Conservation (phyloP, 139 green algal genomes). For the Closterium sp. region DNA sequence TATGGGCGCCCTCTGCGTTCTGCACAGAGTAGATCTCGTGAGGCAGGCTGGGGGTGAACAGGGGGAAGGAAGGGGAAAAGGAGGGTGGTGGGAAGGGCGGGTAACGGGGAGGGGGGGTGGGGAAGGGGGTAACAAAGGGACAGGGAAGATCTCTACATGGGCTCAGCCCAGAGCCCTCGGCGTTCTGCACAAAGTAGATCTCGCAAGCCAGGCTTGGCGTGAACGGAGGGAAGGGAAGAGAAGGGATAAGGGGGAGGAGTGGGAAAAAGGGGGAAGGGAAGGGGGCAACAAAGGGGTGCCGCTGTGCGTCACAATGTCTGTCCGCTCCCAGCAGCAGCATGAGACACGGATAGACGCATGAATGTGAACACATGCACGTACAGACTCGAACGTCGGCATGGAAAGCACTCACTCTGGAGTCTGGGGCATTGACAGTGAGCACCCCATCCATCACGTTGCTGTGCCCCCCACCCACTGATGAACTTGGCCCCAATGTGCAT, state of each 20-base stretch:
- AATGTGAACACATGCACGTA: too few species aligned
- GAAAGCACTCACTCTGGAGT: neutral
- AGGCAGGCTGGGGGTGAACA: conserved; percentile 13
- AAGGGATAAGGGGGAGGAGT: neutral
- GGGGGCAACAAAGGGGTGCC: too few species aligned
- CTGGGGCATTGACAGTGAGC: conserved; percentile 69
- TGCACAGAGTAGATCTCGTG: conserved; percentile 76
- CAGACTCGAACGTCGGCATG: too few species aligned
- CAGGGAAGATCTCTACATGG: conserved; percentile 68
- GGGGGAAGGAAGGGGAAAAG: neutral
- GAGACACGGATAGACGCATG: too few species aligned
- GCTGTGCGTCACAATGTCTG: too few species aligned
- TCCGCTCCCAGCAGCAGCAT: too few species aligned
- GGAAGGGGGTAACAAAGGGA: too few species aligned
- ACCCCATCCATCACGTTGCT: conserved; percentile 91
- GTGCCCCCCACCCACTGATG: conserved; percentile 85
- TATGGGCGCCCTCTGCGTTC: conserved; percentile 93
- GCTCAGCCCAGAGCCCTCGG: conserved; percentile 78
- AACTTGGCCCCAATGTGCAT: conserved; percentile 98
- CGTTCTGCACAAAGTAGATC: conserved; percentile 89
- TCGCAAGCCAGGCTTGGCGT: conserved; percentile 52
- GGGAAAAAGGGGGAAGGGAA: neutral
- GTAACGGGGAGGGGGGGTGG: too few species aligned
- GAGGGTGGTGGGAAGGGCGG: neutral
- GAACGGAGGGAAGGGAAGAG: too few species aligned